Conservation (phyloP, 352 stramenopile species). For the Pythium periplocum region DNA sequence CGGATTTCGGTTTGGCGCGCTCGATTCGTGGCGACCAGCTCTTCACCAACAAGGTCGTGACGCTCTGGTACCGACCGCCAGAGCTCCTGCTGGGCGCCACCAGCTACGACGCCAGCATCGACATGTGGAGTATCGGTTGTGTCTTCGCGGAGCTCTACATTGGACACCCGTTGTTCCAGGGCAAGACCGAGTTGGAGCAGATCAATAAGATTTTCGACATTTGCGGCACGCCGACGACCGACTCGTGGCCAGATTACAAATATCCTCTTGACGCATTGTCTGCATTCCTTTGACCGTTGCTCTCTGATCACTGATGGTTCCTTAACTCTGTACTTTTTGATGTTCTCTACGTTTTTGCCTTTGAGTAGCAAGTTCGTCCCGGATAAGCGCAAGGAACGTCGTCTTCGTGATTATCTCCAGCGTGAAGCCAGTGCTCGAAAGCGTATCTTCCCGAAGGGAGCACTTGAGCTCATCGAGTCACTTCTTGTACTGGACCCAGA, state of each 20-base stretch:
- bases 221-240: slow-evolving; percentile 75
- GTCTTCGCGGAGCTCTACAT: slow-evolving; percentile 87
- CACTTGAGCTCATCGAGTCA: slow-evolving; percentile 90
- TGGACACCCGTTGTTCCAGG: slow-evolving; percentile 80
- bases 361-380: slow-evolving; percentile 81
- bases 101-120: slow-evolving; percentile 90
- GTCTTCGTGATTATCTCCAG: slow-evolving; percentile 69
- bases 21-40: slow-evolving; percentile 81
- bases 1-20: slow-evolving; percentile 82
- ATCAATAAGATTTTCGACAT: slow-evolving; percentile 88
- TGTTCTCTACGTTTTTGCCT: slow-evolving; percentile 40
- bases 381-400: slow-evolving; percentile 61
- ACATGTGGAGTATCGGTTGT: slow-evolving; percentile 95
- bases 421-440: slow-evolving; percentile 67
- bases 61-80: slow-evolving; percentile 92
- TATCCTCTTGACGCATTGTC: slow-evolving; percentile 6
- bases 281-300: background rate
- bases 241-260: slow-evolving; percentile 84
- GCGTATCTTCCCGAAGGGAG: slow-evolving; percentile 75
- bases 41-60: slow-evolving; percentile 96
- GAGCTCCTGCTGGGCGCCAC: slow-evolving; percentile 93
- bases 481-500: slow-evolving; percentile 95
- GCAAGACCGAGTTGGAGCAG: slow-evolving; percentile 85
- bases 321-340: slow-evolving; percentile 1
- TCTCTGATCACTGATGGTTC: background rate